Evolutionary conservation across 2,329 filamentous ascomycete genomes (phyloP).

Genomic region (Botryosphaeria dothidea): DNA sequence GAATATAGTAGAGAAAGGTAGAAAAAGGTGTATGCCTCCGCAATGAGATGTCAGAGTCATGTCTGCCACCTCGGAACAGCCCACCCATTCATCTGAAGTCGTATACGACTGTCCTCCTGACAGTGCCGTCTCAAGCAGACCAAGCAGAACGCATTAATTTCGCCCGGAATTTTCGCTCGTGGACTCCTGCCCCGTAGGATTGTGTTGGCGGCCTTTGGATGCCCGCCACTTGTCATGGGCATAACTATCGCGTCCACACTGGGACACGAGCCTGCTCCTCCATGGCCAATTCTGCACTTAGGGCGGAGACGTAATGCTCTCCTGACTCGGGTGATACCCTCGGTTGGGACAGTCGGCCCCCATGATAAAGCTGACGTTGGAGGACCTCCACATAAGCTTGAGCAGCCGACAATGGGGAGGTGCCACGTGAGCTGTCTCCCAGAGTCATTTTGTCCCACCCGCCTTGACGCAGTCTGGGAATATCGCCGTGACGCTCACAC

Average conservation of each 20-base stretch:
- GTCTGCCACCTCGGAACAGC: too few species aligned
- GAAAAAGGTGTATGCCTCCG: too few species aligned
- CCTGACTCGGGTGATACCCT: background rate
- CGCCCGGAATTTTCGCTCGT: background rate
- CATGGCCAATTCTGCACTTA: background rate
- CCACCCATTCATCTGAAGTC: too few species aligned
- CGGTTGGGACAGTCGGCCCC: background rate
- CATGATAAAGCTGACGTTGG: background rate
- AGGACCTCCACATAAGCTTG: background rate
- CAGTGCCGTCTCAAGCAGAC: background rate
- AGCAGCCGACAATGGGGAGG: background rate
- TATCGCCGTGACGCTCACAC: background rate
- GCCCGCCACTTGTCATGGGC: background rate
- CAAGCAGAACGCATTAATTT: background rate
- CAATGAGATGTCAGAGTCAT: too few species aligned
- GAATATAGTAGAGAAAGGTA: too few species aligned
- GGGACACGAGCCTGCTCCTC: background rate
- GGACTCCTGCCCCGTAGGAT: background rate
- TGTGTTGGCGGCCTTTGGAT: background rate
- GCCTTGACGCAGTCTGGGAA: background rate
- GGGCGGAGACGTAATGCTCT: background rate
- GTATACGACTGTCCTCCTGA: too few species aligned
- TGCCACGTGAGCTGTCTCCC: background rate
- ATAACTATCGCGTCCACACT: background rate
- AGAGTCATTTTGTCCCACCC: background rate